Conservation (phyloP, 495 filamentous ascomycete genomes). For the Evernia prunastri region DNA sequence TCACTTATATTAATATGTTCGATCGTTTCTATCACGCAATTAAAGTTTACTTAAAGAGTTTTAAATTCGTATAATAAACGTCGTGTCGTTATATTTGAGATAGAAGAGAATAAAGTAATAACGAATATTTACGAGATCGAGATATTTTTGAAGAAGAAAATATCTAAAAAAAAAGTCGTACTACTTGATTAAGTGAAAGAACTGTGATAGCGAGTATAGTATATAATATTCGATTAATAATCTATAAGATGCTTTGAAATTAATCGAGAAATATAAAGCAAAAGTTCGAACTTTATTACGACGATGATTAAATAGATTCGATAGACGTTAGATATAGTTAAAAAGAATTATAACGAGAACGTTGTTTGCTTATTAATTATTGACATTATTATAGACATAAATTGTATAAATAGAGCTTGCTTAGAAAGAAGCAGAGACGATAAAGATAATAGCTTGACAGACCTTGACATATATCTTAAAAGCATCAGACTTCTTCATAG, state of each 20-base stretch:
- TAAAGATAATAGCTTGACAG: no score
- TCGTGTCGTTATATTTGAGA: not conserved
- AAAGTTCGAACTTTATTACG: no score
- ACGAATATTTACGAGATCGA: not conserved
- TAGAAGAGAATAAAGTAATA: not conserved
- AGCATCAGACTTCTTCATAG: no score
- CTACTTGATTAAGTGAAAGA: not conserved
- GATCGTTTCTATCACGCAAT: not conserved
- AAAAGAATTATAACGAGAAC: no score
- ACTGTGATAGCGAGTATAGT: not conserved
- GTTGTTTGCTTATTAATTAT: no score
- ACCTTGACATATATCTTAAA: no score
- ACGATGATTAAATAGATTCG: no score
- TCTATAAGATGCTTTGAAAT: not conserved
- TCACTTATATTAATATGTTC: not conserved
- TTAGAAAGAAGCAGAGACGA: no score
- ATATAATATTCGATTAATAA: not conserved
- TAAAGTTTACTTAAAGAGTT: not conserved
- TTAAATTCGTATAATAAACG: not conserved
- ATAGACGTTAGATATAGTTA: no score
- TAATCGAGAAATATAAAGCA: not conserved
- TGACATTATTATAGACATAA: no score
- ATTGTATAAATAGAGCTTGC: no score
- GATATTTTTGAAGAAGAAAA: not conserved
- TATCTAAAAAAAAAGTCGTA: not conserved